A percentile compares a stretch with the other conserved stretches of the same genome.
Conservation (phyloP, 495 filamentous ascomycete species). For the Xylona heveae region DNA sequence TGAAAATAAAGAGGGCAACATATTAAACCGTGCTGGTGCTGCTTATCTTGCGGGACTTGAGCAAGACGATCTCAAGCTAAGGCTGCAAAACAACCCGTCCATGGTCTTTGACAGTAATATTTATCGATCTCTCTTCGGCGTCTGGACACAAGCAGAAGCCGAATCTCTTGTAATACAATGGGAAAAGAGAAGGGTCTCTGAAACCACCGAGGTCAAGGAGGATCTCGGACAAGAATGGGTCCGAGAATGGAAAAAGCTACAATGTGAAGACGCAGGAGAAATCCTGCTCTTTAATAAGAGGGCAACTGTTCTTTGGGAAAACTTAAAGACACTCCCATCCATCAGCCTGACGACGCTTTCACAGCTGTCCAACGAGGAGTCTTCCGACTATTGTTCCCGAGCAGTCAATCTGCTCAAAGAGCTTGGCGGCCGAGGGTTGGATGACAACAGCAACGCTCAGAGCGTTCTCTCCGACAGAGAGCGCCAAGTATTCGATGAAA, state of each 20-base stretch:
- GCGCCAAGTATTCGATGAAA: background rate
- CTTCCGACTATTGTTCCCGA: slow-evolving; percentile 20
- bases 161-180: slow-evolving; percentile 22
- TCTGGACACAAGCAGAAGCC: slow-evolving; percentile 26
- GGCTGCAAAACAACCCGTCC: slow-evolving; percentile 19
- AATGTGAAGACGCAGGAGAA: slow-evolving; percentile 16
- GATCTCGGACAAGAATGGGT: slow-evolving; percentile 13
- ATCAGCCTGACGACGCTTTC: slow-evolving; percentile 23
- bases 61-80: slow-evolving; percentile 16
- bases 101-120: slow-evolving; percentile 12
- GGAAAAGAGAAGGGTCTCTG: slow-evolving; percentile 17
- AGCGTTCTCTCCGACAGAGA: slow-evolving; percentile 8
- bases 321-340: slow-evolving; percentile 22
- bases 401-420: slow-evolving; percentile 16
- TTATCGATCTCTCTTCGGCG: slow-evolving; percentile 22
- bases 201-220: slow-evolving; percentile 15
- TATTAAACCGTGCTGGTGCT: slow-evolving; percentile 23
- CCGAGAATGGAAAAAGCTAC: slow-evolving; percentile 19
- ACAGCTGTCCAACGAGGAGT: slow-evolving; percentile 24
- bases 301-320: slow-evolving; percentile 18
- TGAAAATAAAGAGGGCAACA: slow-evolving; percentile 16
- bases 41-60: slow-evolving; percentile 27
- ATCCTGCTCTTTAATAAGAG: slow-evolving; percentile 23
- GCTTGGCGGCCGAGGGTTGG: slow-evolving; percentile 9
- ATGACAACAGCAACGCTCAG: slow-evolving; percentile 7